Evolutionary conservation across 1,284 basidiomycete genomes (phyloP).

Genomic region (Coriolopsis trogii): DNA sequence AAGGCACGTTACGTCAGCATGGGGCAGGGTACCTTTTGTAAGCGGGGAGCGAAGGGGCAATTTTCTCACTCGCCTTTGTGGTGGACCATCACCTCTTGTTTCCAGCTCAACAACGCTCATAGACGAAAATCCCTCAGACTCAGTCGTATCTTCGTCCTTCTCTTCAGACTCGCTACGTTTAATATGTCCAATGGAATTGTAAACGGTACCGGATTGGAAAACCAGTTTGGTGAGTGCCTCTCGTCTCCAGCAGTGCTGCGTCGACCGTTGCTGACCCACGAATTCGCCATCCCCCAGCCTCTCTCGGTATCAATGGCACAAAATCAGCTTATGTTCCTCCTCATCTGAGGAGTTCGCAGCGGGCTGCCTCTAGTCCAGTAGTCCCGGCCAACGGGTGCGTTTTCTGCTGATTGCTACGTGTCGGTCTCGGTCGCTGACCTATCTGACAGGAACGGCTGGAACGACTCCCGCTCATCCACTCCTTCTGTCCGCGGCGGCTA

Average conservation of each 20-base stretch:
- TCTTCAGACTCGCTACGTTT: slow-evolving; percentile 38
- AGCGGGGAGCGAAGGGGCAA: slow-evolving; percentile 24
- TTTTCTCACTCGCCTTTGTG: slow-evolving; percentile 39
- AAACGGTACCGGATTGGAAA: slow-evolving; percentile 83
- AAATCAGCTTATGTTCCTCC: slow-evolving; percentile 93
- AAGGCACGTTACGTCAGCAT: slow-evolving; percentile 21
- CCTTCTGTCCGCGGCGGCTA: slow-evolving; percentile 56
- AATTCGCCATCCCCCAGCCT: slow-evolving; percentile 40
- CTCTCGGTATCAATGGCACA: slow-evolving; percentile 70
- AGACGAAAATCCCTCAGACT: slow-evolving; percentile 34
- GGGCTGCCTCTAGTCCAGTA: slow-evolving; percentile 66
- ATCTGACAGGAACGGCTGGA: slow-evolving; percentile 64
- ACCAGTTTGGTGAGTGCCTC: slow-evolving; percentile 71
- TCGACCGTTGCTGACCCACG: slow-evolving; percentile 21
- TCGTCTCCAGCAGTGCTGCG: slow-evolving; percentile 18
- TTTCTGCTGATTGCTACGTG: slow-evolving; percentile 18
- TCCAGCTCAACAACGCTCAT: slow-evolving; percentile 30
- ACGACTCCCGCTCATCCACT: slow-evolving; percentile 66
- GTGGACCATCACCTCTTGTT: slow-evolving; percentile 38
- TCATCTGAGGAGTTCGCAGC: slow-evolving; percentile 83
- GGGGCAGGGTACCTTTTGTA: slow-evolving; percentile 26
- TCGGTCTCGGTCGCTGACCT: slow-evolving; percentile 17
- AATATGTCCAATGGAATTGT: slow-evolving; percentile 89
- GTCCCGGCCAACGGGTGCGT: slow-evolving; percentile 53
- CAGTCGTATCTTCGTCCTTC: slow-evolving; percentile 25